Conservation (phyloP, 768 basidiomycete species). For the Pleurotus cornucopiae region DNA sequence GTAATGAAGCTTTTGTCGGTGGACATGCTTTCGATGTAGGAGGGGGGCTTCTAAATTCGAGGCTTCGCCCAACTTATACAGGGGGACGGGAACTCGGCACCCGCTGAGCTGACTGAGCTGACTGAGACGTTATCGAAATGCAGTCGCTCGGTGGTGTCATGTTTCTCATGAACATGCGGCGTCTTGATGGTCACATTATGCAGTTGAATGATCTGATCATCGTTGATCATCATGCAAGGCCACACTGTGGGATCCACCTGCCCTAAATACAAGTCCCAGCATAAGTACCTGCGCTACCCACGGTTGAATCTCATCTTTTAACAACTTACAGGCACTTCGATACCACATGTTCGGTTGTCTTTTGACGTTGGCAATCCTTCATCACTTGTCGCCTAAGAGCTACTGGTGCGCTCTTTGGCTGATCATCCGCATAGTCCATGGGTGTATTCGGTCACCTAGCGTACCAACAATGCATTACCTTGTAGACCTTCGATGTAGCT, state of each 20-base stretch:
- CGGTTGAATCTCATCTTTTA: slow-evolving; percentile 49
- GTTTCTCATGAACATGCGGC: background rate
- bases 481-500: background rate
- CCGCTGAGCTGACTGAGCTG: no score
- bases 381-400: slow-evolving; percentile 56
- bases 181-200: slow-evolving; percentile 1
- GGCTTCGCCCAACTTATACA: no score
- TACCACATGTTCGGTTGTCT: slow-evolving; percentile 56
- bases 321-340: slow-evolving; percentile 51
- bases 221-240: slow-evolving; percentile 29
- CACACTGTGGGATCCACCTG: slow-evolving; percentile 10
- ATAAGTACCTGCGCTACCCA: background rate
- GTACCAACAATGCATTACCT: slow-evolving; percentile 36
- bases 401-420: slow-evolving; percentile 59
- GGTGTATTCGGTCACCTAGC: slow-evolving; percentile 63
- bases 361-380: slow-evolving; percentile 37
- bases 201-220: slow-evolving; percentile 12
- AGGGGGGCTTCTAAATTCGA: background rate
- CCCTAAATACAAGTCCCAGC: slow-evolving; percentile 8
- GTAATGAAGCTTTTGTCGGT: slow-evolving; percentile 25
- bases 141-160: no score
- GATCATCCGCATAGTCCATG: slow-evolving; percentile 39
- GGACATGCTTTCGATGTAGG: slow-evolving; percentile 16
- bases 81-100: no score
- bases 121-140: no score